Base-by-base conservation (phyloP, 306 rosid species). In the Quercus dentata region DNA sequence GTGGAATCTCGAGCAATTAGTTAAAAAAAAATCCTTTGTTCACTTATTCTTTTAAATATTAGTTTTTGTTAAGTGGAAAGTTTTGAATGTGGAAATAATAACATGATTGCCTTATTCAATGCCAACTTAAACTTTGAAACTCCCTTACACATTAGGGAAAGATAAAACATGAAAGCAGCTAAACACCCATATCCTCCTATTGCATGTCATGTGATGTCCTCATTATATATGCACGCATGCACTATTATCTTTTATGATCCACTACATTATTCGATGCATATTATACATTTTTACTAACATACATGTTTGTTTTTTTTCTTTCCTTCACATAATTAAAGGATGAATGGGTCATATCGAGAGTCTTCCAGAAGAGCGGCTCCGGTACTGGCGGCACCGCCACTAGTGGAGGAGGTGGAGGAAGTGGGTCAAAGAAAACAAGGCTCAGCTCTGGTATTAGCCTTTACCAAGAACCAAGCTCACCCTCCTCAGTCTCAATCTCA, bases 331-430 rank as follows among this genome's bases (percentile, higher is more conserved):
- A 23, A 52, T 56, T 25, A 96, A 41, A 41, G 99, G 98, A 93
- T 10, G 99, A 96, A 83, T 96, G 99, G 99, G 99, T 96, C 11
- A 96, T 96, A 20, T 96, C 98, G 30, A 84, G 98, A 44, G 98
- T 96, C 15, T 96, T 96, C 58, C 93, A 91, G 82, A 93, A 96
- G 84, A 86, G 80, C 51, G 83, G 76, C 82, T 12, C 86, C 4
- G 76, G 75, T 17, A 71, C 51, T 17, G 74, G 59, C 1, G 89
- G 85, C 9, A 71, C 86, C 72, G 33, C 84, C 73, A 56, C 82
- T 7, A 35, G 56, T 79, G 5, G 71, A 79, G 15, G 27, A 1
- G 25, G 81, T 33, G 78, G 76, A 35, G 62, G 54, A 49, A 49
- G 65, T 18, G 86, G 89, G 2, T 86, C 92, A 1, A 93, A 87